phyloP scores from a whole-genome alignment of 2,329 filamentous ascomycete genomes.

The Aureobasidium sp. region DNA sequence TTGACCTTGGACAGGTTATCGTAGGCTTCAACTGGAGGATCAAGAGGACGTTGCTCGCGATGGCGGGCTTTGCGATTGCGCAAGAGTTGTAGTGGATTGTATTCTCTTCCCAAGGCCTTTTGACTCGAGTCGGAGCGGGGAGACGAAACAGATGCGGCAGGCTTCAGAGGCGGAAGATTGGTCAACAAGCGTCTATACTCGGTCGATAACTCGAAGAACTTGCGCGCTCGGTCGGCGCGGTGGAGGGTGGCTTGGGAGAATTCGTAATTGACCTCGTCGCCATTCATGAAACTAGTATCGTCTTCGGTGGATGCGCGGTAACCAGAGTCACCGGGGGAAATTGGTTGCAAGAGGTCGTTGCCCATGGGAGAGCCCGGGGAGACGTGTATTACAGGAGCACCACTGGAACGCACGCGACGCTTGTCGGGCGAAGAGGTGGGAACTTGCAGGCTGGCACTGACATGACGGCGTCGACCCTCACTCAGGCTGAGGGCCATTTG shows the following conservation, averaged over 20 bases:
- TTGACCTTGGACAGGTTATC: constrained; percentile 63
- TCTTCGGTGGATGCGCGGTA: constrained; percentile 1
- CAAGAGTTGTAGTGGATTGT: constrained; percentile 89
- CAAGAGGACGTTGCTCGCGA: constrained; percentile 66
- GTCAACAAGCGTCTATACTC: constrained; percentile 79
- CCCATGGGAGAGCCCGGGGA: constrained; percentile 16
- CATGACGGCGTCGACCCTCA: constrained; percentile 63
- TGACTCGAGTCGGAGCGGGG: constrained; percentile 36
- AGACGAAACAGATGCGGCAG: constrained; percentile 34
- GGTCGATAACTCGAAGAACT: constrained; percentile 75
- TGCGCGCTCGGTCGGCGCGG: constrained; percentile 76
- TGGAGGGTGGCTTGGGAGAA: constrained; percentile 75
- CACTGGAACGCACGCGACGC: constrained; percentile 15
- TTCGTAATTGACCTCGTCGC: constrained; percentile 50
- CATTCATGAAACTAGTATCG: not conserved
- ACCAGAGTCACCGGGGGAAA: not conserved
- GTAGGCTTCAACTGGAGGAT: constrained; percentile 71
- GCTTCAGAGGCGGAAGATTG: constrained; percentile 65
- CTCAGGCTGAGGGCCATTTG: constrained; percentile 85
- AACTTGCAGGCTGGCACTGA: constrained; percentile 51
- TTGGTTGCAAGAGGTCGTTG: constrained; percentile 42
- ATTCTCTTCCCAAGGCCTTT: constrained; percentile 57
- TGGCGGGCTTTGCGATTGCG: constrained; percentile 81
- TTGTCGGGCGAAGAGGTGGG: constrained; percentile 23
- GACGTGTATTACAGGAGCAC: constrained; percentile 12